Evolutionary conservation across 352 stramenopile genomes (phyloP).

Genomic region (Pythium brachiatum): DNA sequence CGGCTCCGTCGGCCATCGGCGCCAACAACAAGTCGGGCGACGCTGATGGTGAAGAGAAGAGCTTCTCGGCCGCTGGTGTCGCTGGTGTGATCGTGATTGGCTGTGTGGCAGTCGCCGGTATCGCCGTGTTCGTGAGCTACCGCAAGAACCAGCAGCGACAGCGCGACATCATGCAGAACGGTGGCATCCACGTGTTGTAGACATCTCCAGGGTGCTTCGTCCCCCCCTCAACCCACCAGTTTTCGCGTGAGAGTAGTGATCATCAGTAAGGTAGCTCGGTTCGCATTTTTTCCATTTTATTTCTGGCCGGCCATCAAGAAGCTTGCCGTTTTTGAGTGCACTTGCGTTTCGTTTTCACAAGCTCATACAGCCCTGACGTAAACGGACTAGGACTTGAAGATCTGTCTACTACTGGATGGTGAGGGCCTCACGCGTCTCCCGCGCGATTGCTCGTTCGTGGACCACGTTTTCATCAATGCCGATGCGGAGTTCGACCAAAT

Average conservation of each 20-base stretch:
- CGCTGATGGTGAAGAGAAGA: neutral
- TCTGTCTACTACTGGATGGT: too few relatives aligned
- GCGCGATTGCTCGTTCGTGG: too few relatives aligned
- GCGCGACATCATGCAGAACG: constrained; percentile 75
- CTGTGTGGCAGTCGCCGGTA: constrained; percentile 44
- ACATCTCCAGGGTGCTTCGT: neutral
- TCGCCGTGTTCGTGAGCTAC: constrained; percentile 67
- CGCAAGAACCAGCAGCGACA: constrained; percentile 75
- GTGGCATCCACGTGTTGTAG: constrained; percentile 40
- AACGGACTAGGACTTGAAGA: too few relatives aligned
- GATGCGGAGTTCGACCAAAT: too few relatives aligned
- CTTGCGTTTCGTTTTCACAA: neutral
- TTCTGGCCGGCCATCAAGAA: neutral
- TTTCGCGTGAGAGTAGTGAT: neutral
- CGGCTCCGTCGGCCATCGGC: constrained; percentile 18
- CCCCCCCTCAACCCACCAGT: too few relatives aligned
- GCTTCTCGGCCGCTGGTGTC: constrained; percentile 54
- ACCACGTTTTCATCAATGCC: too few relatives aligned
- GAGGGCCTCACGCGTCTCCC: too few relatives aligned
- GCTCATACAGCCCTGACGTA: too few relatives aligned
- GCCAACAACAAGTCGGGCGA: constrained; percentile 45
- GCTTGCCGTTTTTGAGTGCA: neutral
- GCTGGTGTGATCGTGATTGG: constrained; percentile 58
- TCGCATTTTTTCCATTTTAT: constrained; percentile 1
- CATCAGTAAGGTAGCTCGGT: neutral